Evolutionary conservation across 306 rosid genomes (phyloP).

Genomic region (Malus orientalis): DNA sequence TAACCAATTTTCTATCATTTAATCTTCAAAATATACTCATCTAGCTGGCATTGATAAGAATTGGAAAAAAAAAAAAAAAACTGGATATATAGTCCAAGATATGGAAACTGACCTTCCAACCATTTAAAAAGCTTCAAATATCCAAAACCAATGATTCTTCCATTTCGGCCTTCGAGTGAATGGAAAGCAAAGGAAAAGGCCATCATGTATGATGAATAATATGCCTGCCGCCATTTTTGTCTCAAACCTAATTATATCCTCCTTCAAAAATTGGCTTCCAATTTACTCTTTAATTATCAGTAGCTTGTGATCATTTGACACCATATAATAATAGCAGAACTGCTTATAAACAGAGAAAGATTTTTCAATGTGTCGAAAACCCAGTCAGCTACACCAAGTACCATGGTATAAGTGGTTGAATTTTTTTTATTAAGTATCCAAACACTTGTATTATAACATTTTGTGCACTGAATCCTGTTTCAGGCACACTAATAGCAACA

Average conservation of each 20-base stretch:
- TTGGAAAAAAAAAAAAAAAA: background rate
- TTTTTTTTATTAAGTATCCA: too few species aligned
- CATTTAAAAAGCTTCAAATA: background rate
- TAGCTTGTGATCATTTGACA: background rate
- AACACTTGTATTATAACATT: too few species aligned
- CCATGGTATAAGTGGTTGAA: too few species aligned
- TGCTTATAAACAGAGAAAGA: too few species aligned
- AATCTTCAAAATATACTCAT: background rate
- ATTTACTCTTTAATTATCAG: background rate
- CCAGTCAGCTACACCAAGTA: too few species aligned
- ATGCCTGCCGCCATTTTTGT: background rate
- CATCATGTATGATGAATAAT: background rate
- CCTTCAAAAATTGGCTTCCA: background rate
- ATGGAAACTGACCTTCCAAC: background rate
- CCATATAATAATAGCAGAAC: background rate
- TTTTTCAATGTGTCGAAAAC: too few species aligned
- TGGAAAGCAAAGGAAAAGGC: background rate
- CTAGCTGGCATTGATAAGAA: background rate
- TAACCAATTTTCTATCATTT: too few species aligned
- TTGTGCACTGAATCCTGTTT: too few species aligned
- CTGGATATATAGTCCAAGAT: background rate
- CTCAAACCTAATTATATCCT: background rate
- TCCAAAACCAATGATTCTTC: background rate
- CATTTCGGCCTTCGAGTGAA: background rate
- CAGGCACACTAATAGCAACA: background rate